Evolutionary conservation across 2,329 filamentous ascomycete genomes (phyloP).

Genomic region (Phyllosticta citriasiana): DNA sequence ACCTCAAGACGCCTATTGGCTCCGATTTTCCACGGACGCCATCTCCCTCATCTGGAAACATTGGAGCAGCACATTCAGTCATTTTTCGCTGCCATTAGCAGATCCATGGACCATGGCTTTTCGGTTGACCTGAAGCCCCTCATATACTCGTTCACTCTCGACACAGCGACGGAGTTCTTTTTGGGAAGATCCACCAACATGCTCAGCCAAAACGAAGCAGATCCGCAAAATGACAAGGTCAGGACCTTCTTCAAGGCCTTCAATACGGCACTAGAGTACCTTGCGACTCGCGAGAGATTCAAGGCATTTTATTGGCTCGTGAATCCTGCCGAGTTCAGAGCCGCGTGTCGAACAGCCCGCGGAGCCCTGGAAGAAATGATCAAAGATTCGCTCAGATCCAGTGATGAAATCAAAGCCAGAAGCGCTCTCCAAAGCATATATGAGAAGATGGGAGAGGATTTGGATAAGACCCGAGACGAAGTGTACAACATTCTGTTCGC

Average conservation of each 20-base stretch:
- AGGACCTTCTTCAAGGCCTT: neutral
- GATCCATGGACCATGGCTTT: neutral
- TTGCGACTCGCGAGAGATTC: neutral
- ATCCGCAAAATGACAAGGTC: neutral
- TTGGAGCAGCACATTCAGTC: neutral
- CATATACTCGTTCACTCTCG: conserved; percentile 27
- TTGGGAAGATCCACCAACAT: conserved; percentile 18
- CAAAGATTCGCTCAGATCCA: neutral
- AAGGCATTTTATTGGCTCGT: neutral
- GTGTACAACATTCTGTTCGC: neutral
- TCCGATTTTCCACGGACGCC: neutral
- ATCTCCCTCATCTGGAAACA: neutral
- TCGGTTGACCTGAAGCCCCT: conserved; percentile 17
- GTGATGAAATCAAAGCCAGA: neutral
- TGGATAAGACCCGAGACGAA: neutral
- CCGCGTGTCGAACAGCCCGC: neutral
- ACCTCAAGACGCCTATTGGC: neutral
- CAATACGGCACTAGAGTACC: neutral
- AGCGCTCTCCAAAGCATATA: neutral
- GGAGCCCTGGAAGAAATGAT: neutral
- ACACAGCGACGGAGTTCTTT: conserved; percentile 29
- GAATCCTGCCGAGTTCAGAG: neutral
- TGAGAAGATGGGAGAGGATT: neutral
- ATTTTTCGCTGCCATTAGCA: neutral
- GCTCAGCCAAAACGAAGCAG: neutral